A percentile compares a stretch with the other conserved stretches of the same genome.
Conservation (phyloP, 768 basidiomycete species). For the Hemileccinum impolitum region DNA sequence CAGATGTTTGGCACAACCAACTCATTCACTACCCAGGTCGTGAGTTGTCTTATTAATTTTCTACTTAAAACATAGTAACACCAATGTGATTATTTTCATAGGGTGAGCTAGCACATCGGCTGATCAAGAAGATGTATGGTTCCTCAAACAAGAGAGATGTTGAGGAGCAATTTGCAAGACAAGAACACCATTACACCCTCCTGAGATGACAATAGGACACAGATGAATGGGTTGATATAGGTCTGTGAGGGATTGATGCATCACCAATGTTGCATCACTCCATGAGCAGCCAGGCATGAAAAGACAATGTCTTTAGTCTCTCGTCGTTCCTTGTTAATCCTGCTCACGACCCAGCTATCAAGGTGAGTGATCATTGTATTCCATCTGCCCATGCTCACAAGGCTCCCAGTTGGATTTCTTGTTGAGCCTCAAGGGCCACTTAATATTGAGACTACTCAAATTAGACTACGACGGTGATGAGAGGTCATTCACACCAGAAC, state of each 20-base stretch:
- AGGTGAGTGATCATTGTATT: background rate
- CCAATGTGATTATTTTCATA: background rate
- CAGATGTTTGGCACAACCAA: too few species aligned
- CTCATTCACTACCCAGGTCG: background rate
- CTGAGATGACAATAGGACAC: background rate
- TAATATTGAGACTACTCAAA: background rate
- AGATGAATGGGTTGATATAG: background rate
- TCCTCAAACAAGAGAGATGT: background rate
- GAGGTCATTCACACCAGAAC: background rate
- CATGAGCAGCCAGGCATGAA: background rate
- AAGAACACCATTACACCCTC: background rate
- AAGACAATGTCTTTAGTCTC: conserved; percentile 3
- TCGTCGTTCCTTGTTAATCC: background rate
- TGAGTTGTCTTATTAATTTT: background rate
- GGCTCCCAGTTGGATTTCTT: background rate
- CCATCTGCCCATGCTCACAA: background rate
- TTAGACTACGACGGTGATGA: conserved; percentile 1
- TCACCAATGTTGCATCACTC: background rate
- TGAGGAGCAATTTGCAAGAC: background rate
- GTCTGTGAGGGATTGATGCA: background rate
- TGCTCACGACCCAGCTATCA: background rate
- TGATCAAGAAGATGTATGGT: background rate
- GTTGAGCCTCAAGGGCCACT: background rate
- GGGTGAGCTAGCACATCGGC: background rate
- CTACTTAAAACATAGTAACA: too few species aligned